Base-by-base conservation (phyloP, 495 filamentous ascomycete genomes). In the Apodospora peruviana region DNA sequence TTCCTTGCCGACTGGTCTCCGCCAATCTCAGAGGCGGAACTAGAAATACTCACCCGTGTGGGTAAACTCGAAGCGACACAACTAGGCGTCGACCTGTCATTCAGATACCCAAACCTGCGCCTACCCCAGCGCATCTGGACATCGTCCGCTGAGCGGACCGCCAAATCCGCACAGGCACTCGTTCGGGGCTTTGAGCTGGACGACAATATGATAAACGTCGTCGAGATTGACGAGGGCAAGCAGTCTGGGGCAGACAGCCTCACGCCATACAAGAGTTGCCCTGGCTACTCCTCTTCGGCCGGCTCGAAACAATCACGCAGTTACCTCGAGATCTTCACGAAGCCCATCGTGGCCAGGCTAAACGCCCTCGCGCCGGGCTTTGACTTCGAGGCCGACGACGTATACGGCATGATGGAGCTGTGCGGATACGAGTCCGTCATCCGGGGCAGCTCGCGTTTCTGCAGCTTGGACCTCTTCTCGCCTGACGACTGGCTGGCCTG, bases 381-480 rank as follows among this genome's bases (percentile, higher is more conserved):
- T 63, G 70, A 75, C 55, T 75, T 74, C 52, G 74, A 67, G 14
- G 55, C 65, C 14, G 57, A 68, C 21, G 72, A 76, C 43, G 67
- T 76, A 12, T 71, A 72, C 42, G 74, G 66, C 47, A 74, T 76
- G 67, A 71, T 72, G 57, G 62, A 74, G 50, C 53, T 74, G 17
- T 76, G 73, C 41, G 73, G 73, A 2, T 76, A 76, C 42, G 73
- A 76, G 51, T 71, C 71, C 1, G 71, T 74, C 4, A 72, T 73
- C 43, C 58, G 70, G 2, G 73, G 72, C 0, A 67, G 66, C 43
- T 74, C 68, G 0, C 68, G 67, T 4, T 73, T 76, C 53, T 76
- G 73, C 59, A 56, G 59, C 19, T 48, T 69, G 12, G 62, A 67
- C 22, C 57, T 74, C 24, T 75, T 76, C 45, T 60, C 65, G n/a